Conservation (phyloP, 2,329 filamentous ascomycete genomes). For the Hymenoscyphus linearis region DNA sequence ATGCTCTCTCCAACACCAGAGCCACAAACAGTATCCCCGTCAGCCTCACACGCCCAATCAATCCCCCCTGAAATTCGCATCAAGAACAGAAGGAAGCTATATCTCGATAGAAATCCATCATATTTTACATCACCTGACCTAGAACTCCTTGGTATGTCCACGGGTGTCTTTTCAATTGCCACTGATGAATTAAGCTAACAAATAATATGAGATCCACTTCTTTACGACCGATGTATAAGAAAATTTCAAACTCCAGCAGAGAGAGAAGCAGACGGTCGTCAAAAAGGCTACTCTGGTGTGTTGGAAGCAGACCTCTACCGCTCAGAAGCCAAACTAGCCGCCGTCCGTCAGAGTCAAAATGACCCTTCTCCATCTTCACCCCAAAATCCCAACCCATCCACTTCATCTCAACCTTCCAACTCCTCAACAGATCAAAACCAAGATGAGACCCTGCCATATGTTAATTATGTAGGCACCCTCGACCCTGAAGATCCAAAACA, state of each 20-base stretch:
- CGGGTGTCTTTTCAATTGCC: background rate
- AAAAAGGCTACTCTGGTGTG: conserved; percentile 33
- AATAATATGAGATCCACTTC: conserved; percentile 29
- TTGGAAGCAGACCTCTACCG: conserved; percentile 34
- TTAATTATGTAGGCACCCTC: conserved; percentile 20
- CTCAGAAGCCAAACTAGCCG: conserved; percentile 32
- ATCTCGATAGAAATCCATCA: conserved; percentile 31
- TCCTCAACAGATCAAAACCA: conserved; percentile 7
- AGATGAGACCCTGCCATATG: conserved; percentile 16
- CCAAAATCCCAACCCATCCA: background rate
- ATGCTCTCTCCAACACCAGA: conserved; percentile 12
- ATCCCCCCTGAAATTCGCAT: conserved; percentile 23
- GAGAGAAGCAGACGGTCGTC: conserved; percentile 32
- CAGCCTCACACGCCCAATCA: conserved; percentile 1
- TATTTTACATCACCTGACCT: conserved; percentile 33
- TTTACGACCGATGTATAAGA: conserved; percentile 33
- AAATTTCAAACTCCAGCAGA: conserved; percentile 32
- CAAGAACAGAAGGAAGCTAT: conserved; percentile 32
- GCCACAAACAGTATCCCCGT: conserved; percentile 7
- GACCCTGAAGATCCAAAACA: conserved; percentile 29
- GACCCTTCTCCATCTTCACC: background rate
- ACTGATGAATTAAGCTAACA: conserved; percentile 12
- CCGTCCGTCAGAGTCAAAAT: conserved; percentile 16
- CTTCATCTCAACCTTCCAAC: conserved; percentile 5
- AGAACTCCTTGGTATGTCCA: conserved; percentile 29